Base-by-base conservation (phyloP, 1,139 yeast species). In the Debaryomyces coudertii region DNA sequence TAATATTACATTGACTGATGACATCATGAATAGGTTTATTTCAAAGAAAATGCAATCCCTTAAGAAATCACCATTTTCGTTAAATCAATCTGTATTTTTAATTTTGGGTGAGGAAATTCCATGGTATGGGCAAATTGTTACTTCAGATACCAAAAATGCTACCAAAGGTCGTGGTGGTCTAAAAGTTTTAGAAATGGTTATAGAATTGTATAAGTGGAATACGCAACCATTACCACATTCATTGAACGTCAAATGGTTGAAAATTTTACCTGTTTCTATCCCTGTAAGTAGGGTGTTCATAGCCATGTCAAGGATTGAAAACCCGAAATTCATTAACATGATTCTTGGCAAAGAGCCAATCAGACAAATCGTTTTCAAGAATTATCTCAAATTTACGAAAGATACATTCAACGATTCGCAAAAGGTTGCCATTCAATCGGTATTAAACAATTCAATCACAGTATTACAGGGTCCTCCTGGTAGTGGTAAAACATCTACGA, bases 381-480 rank as follows among this genome's bases (percentile, higher is more conserved):
- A 83, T 58, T 71, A 72, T 52, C 67, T 83, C 40, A 76, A 72
- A 46, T 78, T 75, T 51, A 69, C 79, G 1, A 76, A 71, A 37
- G 76, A 70, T 16, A 57, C 69, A 0, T 73, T 85, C 52, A 85
- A 85, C 57, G 80, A 76, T 4, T 85, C 90, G 0, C 92, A 85
- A 56, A 81, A 80, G 52, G 73, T 73, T 18, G 90, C 90, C 0
- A 72, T 85, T 38, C 88, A 85, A 58, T 83, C 87, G 9, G 87
- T 83, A 0, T 62, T 85, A 53, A 84, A 83, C 56, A 85, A 85
- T 56, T 71, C 82, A 1, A 78, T 85, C 22, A 85, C 90, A 0
- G 80, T 82, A 2, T 62, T 82, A 30, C 87, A 81, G 60, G 87
- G 87, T 38, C 87, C 87, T 2, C 87, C 87, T 4, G 87, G 87